A percentile compares a stretch with the other conserved stretches of the same genome.
Evolutionary conservation across 306 rosid species (phyloP).

Genomic region (Oemleria cerasiformis): DNA sequence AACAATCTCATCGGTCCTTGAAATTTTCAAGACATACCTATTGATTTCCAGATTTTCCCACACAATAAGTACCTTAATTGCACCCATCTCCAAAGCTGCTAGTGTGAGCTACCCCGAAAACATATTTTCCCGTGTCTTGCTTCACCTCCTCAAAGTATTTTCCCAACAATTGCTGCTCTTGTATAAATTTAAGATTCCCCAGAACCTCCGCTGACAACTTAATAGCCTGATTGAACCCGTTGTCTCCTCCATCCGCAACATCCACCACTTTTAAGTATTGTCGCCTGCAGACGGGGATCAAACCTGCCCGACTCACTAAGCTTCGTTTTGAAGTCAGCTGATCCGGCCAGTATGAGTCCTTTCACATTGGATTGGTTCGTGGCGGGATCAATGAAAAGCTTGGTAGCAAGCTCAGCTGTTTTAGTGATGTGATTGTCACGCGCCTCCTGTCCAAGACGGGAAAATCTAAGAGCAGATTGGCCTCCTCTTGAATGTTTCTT

Average conservation of each 20-base stretch:
- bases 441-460: constrained; percentile 53
- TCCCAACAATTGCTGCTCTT: constrained; percentile 52
- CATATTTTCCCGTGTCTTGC: constrained; percentile 54
- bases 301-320: constrained; percentile 58
- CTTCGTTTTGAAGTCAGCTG: constrained; percentile 66
- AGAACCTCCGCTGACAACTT: constrained; percentile 44
- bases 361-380: constrained; percentile 57
- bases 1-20: constrained; percentile 36
- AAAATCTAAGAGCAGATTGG: constrained; percentile 57
- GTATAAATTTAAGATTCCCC: constrained; percentile 55
- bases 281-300: constrained; percentile 53
- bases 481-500: constrained; percentile 70
- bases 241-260: constrained; percentile 57
- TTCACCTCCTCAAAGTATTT: constrained; percentile 57
- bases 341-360: constrained; percentile 62
- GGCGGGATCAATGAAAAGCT: constrained; percentile 46
- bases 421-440: constrained; percentile 54
- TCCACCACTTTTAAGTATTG: constrained; percentile 54
- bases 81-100: constrained; percentile 51
- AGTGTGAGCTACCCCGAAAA: constrained; percentile 35
- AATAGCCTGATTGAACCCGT: constrained; percentile 58
- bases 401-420: constrained; percentile 57
- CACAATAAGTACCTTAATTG: constrained; percentile 51
- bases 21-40: constrained; percentile 42
- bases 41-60: constrained; percentile 51